Conservation (phyloP, 805 yeast species). For the Teunomyces barrocoloradensis region DNA sequence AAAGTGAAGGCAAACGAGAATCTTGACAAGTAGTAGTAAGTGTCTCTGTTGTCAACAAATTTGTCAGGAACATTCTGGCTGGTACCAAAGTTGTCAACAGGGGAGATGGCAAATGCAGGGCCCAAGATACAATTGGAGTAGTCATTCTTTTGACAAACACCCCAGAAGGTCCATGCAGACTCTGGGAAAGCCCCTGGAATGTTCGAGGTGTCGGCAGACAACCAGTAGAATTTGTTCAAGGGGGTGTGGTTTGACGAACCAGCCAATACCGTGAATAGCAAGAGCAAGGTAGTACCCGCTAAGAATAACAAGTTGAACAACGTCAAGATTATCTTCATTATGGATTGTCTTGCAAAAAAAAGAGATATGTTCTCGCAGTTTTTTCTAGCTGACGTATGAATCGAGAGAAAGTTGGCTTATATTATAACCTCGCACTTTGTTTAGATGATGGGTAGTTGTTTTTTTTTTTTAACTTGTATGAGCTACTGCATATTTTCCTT, state of each 20-base stretch:
- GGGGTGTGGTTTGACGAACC: conserved; percentile 62
- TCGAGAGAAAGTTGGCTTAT: conserved; percentile 2
- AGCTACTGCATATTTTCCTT: neutral
- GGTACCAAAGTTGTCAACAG: conserved; percentile 67
- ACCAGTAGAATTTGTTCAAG: conserved; percentile 71
- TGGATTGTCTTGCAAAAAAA: neutral
- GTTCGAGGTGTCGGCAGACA: conserved; percentile 66
- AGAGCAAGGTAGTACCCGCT: conserved; percentile 45
- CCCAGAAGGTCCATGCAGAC: conserved; percentile 84
- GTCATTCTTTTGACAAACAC: conserved; percentile 56
- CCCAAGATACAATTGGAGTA: conserved; percentile 53
- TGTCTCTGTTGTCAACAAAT: conserved; percentile 47
- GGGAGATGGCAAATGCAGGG: conserved; percentile 87
- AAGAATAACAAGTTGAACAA: conserved; percentile 36
- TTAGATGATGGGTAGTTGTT: conserved; percentile 1
- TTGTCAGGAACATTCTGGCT: conserved; percentile 47
- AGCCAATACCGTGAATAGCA: conserved; percentile 65
- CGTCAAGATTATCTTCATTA: conserved; percentile 34
- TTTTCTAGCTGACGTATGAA: neutral
- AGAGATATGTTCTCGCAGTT: neutral
- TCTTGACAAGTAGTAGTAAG: conserved; percentile 65
- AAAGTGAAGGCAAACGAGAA: conserved; percentile 26
- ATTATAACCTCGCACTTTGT: conserved; percentile 1
- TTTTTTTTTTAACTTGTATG: neutral
- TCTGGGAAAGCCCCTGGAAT: conserved; percentile 48